Conservation (phyloP, 2,329 filamentous ascomycete species). For the Stagonosporopsis cucurbitacearum region DNA sequence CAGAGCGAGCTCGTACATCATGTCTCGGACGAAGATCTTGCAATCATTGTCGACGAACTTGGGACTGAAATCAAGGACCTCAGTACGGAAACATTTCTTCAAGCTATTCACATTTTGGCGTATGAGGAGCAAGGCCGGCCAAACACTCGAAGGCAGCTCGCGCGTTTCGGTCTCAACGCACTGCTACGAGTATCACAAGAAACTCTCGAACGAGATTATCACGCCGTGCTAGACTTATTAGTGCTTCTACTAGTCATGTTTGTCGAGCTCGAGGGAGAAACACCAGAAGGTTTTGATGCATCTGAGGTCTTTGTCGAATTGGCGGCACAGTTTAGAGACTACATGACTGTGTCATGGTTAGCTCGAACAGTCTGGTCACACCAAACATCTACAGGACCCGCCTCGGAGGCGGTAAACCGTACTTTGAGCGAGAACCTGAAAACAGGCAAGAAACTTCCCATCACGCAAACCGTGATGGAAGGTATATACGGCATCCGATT, state of each 20-base stretch:
- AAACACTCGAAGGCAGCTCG: conserved; percentile 60
- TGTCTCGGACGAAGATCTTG: conserved; percentile 76
- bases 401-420: conserved; percentile 35
- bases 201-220: conserved; percentile 73
- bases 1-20: conserved; percentile 78
- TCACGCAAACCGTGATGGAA: conserved; percentile 48
- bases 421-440: conserved; percentile 34
- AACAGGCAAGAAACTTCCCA: conserved; percentile 35
- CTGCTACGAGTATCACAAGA: conserved; percentile 81
- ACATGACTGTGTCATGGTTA: conserved; percentile 45
- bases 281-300: conserved; percentile 69
- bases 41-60: conserved; percentile 66
- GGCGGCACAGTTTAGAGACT: conserved; percentile 49
- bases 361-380: conserved; percentile 44
- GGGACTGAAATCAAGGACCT: conserved; percentile 55
- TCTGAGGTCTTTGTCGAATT: conserved; percentile 70
- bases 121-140: conserved; percentile 45
- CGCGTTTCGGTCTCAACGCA: conserved; percentile 77
- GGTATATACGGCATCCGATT: conserved; percentile 40
- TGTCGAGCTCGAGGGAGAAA: conserved; percentile 71
- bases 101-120: conserved; percentile 58
- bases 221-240: conserved; percentile 80
- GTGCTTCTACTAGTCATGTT: conserved; percentile 81
- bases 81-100: conserved; percentile 60
- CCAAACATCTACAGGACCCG: conserved; percentile 37